Percentiles rank a stretch among this genome's conserved stretches.
Conservation (phyloP, 1,284 basidiomycete species). For the Blastosporella zonata region DNA sequence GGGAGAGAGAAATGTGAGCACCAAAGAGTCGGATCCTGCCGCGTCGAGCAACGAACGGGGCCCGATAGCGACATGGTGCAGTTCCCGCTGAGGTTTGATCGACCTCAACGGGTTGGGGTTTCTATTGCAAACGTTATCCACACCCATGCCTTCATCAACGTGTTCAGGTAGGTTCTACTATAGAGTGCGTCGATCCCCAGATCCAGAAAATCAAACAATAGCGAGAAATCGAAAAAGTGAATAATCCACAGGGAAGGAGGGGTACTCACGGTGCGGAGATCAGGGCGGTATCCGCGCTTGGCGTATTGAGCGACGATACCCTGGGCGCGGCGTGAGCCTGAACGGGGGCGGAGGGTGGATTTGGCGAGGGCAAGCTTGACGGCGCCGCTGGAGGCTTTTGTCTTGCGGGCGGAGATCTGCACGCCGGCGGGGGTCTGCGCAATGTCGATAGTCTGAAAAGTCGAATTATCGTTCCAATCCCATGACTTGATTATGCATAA, state of each 20-base stretch:
- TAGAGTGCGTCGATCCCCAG: slow-evolving; percentile 49
- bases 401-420: slow-evolving; percentile 68
- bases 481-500: background rate
- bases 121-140: slow-evolving; percentile 83
- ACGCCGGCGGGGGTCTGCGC: slow-evolving; percentile 58
- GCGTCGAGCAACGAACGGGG: slow-evolving; percentile 58
- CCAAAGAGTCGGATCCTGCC: slow-evolving; percentile 67
- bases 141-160: slow-evolving; percentile 71
- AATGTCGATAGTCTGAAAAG: slow-evolving; percentile 60
- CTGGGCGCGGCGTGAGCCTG: slow-evolving; percentile 71
- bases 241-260: slow-evolving; percentile 10
- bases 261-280: slow-evolving; percentile 75
- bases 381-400: slow-evolving; percentile 54
- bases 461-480: background rate
- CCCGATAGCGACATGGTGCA: slow-evolving; percentile 74
- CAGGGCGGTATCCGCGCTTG: slow-evolving; percentile 78
- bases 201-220: slow-evolving; percentile 14
- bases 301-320: slow-evolving; percentile 63
- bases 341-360: slow-evolving; percentile 63
- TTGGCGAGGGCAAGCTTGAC: slow-evolving; percentile 49
- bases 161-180: slow-evolving; percentile 78
- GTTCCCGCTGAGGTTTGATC: slow-evolving; percentile 62
- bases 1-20: slow-evolving; percentile 46
- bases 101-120: slow-evolving; percentile 43
- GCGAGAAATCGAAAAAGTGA: slow-evolving; percentile 13